A percentile compares a stretch with the other conserved stretches of the same genome.
These are phyloP conservation scores for Xylaria sp. DNA, from an alignment of 2,329 filamentous ascomycete species.

Conservation along the genomic window DNA sequence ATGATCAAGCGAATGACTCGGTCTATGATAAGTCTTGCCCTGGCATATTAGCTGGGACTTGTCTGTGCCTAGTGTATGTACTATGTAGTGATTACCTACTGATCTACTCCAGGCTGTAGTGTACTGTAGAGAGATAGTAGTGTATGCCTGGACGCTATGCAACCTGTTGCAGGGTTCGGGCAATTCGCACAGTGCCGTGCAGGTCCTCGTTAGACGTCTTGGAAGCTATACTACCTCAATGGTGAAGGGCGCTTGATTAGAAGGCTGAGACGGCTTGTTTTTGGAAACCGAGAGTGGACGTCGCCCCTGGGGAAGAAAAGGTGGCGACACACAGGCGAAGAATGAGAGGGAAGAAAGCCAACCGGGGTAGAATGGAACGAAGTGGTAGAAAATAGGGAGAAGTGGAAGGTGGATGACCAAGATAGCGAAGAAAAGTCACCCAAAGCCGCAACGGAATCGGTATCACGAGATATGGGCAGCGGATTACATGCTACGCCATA, in stretches of 20 bases:
- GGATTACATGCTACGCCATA: constrained; percentile 28
- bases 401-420: constrained; percentile 35
- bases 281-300: constrained; percentile 13
- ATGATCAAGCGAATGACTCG: constrained; percentile 50
- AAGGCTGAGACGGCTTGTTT: constrained; percentile 7
- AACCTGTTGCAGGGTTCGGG: constrained; percentile 1
- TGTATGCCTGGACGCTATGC: constrained; percentile 1
- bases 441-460: constrained; percentile 23
- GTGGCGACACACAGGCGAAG: constrained; percentile 1
- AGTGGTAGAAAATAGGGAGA: constrained; percentile 10
- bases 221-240: background rate
- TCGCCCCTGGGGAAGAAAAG: background rate
- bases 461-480: constrained; percentile 30
- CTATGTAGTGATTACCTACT: background rate
- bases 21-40: constrained; percentile 30
- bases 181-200: constrained; percentile 20
- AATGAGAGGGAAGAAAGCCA: constrained; percentile 21
- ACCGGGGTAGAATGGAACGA: constrained; percentile 16
- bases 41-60: constrained; percentile 20
- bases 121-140: too few species aligned
- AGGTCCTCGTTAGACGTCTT: background rate
- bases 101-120: too few species aligned
- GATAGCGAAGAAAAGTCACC: constrained; percentile 41
- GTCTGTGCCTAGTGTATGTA: constrained; percentile 12
- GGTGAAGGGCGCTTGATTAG: constrained; percentile 21